A percentile compares a stretch with the other conserved stretches of the same genome.
Conservation (phyloP, 2,329 filamentous ascomycete species). For the Arthroderma sp. region DNA sequence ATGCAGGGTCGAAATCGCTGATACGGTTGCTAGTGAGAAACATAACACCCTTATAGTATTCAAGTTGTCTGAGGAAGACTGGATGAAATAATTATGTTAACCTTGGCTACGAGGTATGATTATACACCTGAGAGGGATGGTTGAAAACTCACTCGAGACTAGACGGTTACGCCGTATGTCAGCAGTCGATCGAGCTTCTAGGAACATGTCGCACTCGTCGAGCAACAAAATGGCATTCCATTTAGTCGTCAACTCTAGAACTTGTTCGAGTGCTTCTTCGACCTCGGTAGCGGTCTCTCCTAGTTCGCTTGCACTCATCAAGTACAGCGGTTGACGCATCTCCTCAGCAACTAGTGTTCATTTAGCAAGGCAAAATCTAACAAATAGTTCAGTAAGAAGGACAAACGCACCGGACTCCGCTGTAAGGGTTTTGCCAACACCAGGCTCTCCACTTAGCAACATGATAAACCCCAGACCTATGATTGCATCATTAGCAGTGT, state of each 20-base stretch:
- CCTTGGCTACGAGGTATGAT: background rate
- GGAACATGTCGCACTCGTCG: conserved; percentile 16
- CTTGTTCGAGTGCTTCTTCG: conserved; percentile 10
- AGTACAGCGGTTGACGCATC: background rate
- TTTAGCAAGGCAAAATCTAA: background rate
- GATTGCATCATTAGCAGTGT: background rate
- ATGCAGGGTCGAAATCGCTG: conserved; percentile 26
- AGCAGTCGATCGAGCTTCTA: conserved; percentile 9
- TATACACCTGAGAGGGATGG: too few species aligned
- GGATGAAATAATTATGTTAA: background rate
- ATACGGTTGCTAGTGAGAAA: conserved; percentile 30
- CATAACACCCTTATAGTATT: conserved; percentile 30
- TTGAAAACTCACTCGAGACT: conserved; percentile 13
- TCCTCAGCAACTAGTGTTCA: background rate
- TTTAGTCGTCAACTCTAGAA: conserved; percentile 20
- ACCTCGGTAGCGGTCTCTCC: background rate
- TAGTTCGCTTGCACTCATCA: background rate
- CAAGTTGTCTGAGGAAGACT: conserved; percentile 28
- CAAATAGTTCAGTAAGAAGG: background rate
- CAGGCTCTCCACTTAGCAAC: conserved; percentile 23
- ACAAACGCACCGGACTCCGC: conserved; percentile 24
- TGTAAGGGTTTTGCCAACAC: conserved; percentile 44
- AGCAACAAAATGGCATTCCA: conserved; percentile 16
- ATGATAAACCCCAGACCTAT: background rate
- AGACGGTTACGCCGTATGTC: conserved; percentile 19